phyloP scores from a whole-genome alignment of 345 rosid genomes.

The Murraya paniculata region DNA sequence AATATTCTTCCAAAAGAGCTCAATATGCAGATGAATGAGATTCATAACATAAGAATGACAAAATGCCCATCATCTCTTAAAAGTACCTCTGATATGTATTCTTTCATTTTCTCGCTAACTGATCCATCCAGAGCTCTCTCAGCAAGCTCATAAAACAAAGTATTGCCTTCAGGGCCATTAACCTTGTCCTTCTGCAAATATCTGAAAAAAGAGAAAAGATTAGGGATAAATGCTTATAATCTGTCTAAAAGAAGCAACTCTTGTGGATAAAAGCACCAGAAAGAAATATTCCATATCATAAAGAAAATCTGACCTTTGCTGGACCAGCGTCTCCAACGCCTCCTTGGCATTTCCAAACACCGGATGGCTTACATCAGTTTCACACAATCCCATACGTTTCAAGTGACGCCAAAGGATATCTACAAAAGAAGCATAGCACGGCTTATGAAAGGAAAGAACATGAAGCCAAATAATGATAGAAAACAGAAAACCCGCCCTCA shows the following conservation, averaged over 20 bases:
- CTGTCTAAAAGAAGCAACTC: neutral
- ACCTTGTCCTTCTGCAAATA: conserved; percentile 88
- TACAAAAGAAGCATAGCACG: conserved; percentile 22
- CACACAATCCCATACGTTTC: conserved; percentile 63
- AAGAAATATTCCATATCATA: conserved; percentile 4
- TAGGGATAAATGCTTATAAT: neutral
- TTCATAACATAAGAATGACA: neutral
- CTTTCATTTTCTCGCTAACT: conserved; percentile 56
- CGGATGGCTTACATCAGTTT: conserved; percentile 62
- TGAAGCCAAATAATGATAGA: neutral
- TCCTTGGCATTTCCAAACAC: conserved; percentile 77
- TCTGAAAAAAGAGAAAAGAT: conserved; percentile 30
- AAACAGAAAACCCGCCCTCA: neutral
- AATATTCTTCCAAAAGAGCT: neutral
- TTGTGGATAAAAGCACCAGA: neutral
- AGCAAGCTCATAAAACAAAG: conserved; percentile 73
- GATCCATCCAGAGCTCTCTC: conserved; percentile 86
- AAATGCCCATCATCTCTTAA: neutral
- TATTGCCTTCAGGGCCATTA: conserved; percentile 77
- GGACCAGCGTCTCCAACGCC: conserved; percentile 70
- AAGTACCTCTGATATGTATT: conserved; percentile 73
- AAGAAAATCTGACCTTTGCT: conserved; percentile 60
- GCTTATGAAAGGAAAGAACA: neutral
- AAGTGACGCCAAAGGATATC: conserved; percentile 85
- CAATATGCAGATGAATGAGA: neutral